These are phyloP conservation scores for Sanghuangporus weigelae DNA, from an alignment of 1,284 basidiomycete species.

Conservation along the genomic window DNA sequence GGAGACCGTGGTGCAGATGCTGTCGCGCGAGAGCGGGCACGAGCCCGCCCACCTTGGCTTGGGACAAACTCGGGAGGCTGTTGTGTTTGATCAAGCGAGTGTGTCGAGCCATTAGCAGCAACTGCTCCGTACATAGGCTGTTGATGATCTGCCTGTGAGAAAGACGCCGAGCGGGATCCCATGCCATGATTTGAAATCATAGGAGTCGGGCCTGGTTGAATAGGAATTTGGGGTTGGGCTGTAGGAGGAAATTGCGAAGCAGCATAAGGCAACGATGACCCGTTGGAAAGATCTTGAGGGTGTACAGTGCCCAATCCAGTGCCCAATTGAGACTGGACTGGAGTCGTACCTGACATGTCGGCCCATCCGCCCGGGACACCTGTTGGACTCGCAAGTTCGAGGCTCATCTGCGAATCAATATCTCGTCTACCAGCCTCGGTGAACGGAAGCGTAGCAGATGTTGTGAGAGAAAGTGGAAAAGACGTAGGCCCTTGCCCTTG, in stretches of 20 bases:
- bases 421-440: neutral
- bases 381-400: neutral
- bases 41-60: constrained; percentile 23
- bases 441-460: neutral
- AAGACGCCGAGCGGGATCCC: constrained; percentile 14
- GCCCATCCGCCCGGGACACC: neutral
- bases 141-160: constrained; percentile 7
- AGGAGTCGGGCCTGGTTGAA: neutral
- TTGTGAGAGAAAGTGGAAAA: neutral
- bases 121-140: constrained; percentile 1
- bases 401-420: neutral
- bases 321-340: neutral
- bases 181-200: neutral
- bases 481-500: constrained; percentile 3
- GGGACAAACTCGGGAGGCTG: constrained; percentile 14
- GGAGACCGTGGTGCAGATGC: constrained; percentile 21
- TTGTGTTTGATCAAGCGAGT: constrained; percentile 4
- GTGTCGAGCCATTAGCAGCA: neutral
- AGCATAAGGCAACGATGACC: neutral
- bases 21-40: constrained; percentile 30
- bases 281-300: constrained; percentile 8
- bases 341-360: constrained; percentile 2
- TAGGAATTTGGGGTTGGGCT: constrained; percentile 1
- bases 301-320: constrained; percentile 13
- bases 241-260: constrained; percentile 1